Evolutionary conservation across 163 green algal genomes (phyloP).

Genomic region (Scenedesmus sp.): DNA sequence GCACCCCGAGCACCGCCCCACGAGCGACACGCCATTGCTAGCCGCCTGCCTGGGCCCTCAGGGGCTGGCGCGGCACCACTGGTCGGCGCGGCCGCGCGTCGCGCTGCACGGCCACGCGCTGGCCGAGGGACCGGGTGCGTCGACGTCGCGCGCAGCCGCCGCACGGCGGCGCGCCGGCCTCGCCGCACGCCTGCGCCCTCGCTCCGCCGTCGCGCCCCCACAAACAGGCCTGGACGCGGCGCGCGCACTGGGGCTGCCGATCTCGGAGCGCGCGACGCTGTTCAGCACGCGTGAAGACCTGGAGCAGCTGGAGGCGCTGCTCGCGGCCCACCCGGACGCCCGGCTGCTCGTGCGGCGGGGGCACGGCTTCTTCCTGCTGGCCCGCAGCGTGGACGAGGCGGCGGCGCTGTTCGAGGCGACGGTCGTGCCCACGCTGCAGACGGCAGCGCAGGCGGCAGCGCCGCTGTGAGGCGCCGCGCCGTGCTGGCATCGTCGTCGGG

Average conservation of each 20-base stretch:
- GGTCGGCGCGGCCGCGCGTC: slow-evolving; percentile 40
- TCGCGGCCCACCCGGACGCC: slow-evolving; percentile 39
- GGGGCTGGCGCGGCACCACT: slow-evolving; percentile 31
- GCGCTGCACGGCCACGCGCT: slow-evolving; percentile 60
- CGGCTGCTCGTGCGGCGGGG: slow-evolving; percentile 11
- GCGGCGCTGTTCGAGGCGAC: slow-evolving; percentile 17
- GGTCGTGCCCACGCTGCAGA: slow-evolving; percentile 43
- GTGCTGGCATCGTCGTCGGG: too few relatives aligned
- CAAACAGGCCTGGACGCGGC: slow-evolving; percentile 50
- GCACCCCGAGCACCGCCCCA: slow-evolving; percentile 24
- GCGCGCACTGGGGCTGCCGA: slow-evolving; percentile 38
- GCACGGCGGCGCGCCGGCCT: background rate
- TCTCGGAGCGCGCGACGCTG: slow-evolving; percentile 50
- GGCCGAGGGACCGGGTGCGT: slow-evolving; percentile 46
- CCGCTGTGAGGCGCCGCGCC: too few relatives aligned
- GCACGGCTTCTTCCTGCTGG: slow-evolving; percentile 59
- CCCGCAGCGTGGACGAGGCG: slow-evolving; percentile 21
- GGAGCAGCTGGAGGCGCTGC: slow-evolving; percentile 49
- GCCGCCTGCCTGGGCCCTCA: slow-evolving; percentile 40
- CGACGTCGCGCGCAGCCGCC: background rate
- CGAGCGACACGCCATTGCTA: slow-evolving; percentile 55
- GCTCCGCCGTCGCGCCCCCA: background rate
- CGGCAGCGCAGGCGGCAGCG: too few relatives aligned
- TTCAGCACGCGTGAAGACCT: slow-evolving; percentile 59
- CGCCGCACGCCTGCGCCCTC: background rate